Evolutionary conservation across 768 basidiomycete genomes (phyloP).

Genomic region (Tephrocybe sp.): DNA sequence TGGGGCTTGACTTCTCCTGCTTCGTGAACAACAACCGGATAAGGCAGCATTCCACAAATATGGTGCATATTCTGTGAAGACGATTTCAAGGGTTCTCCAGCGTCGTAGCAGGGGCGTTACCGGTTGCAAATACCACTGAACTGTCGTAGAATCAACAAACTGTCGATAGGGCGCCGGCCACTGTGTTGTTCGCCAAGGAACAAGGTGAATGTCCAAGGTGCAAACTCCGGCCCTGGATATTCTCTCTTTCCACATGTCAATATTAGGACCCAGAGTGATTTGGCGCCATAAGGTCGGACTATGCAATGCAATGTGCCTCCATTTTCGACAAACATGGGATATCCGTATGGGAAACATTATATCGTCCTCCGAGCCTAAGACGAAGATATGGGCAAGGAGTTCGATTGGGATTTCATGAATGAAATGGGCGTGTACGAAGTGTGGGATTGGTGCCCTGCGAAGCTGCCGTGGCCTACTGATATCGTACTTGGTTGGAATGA

Average conservation of each 20-base stretch:
- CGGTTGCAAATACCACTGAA: slow-evolving; percentile 62
- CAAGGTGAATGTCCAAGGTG: slow-evolving; percentile 57
- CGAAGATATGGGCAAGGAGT: slow-evolving; percentile 61
- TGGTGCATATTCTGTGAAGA: slow-evolving; percentile 53
- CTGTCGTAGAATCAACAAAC: slow-evolving; percentile 40
- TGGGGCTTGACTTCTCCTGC: slow-evolving; percentile 33
- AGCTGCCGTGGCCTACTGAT: slow-evolving; percentile 38
- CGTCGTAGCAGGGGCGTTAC: slow-evolving; percentile 49
- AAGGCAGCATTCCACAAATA: slow-evolving; percentile 70
- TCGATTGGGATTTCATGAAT: slow-evolving; percentile 62
- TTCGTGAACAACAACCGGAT: slow-evolving; percentile 45
- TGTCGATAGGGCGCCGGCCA: slow-evolving; percentile 26
- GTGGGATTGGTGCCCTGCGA: slow-evolving; percentile 25
- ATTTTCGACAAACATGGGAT: slow-evolving; percentile 67
- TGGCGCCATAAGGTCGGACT: slow-evolving; percentile 66
- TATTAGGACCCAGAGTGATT: slow-evolving; percentile 46
- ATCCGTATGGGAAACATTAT: slow-evolving; percentile 55
- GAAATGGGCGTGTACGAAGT: slow-evolving; percentile 35
- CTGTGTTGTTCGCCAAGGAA: slow-evolving; percentile 28
- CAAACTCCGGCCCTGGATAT: slow-evolving; percentile 59
- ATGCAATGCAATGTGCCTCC: slow-evolving; percentile 59
- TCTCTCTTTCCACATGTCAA: slow-evolving; percentile 61
- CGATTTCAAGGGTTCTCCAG: slow-evolving; percentile 62
- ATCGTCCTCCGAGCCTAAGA: slow-evolving; percentile 55
- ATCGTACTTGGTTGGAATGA: slow-evolving; percentile 12